Conservation (phyloP, 768 basidiomycete species). For the Crepidotus variabilis region DNA sequence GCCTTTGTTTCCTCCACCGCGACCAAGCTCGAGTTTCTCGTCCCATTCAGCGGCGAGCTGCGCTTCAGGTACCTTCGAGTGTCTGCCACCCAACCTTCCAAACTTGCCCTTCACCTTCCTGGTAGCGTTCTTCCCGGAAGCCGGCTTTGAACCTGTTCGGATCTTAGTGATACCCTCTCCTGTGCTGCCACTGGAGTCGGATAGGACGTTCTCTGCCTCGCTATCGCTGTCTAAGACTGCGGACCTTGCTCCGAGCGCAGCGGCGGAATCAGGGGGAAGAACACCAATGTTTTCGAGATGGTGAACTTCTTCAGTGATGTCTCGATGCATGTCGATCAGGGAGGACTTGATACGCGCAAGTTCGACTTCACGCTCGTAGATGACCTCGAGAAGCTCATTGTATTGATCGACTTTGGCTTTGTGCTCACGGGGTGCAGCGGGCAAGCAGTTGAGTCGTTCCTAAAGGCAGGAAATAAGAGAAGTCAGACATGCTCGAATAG, state of each 20-base stretch:
- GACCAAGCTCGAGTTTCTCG: conserved; percentile 19
- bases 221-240: conserved; percentile 17
- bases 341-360: conserved; percentile 26
- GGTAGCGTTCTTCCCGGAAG: conserved; percentile 11
- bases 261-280: conserved; percentile 6
- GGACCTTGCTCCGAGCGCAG: conserved; percentile 6
- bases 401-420: conserved; percentile 26
- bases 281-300: conserved; percentile 5
- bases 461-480: not conserved
- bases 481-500: not conserved
- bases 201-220: conserved; percentile 16
- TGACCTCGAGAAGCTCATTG: conserved; percentile 31
- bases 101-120: conserved; percentile 20
- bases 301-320: conserved; percentile 27
- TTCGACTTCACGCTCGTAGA: conserved; percentile 31
- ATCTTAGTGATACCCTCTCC: conserved; percentile 10
- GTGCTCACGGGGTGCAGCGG: conserved; percentile 22
- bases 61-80: conserved; percentile 21
- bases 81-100: conserved; percentile 12
- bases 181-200: conserved; percentile 14
- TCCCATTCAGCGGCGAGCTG: conserved; percentile 23
- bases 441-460: conserved; percentile 25
- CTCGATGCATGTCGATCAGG: conserved; percentile 26
- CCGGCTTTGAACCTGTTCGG: conserved; percentile 4
- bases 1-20: conserved; percentile 8